Percentiles rank a stretch among this genome's conserved stretches.
phyloP scores from a whole-genome alignment of 2,329 filamentous ascomycete species.

The Chrysoporthe deuterocubensis region DNA sequence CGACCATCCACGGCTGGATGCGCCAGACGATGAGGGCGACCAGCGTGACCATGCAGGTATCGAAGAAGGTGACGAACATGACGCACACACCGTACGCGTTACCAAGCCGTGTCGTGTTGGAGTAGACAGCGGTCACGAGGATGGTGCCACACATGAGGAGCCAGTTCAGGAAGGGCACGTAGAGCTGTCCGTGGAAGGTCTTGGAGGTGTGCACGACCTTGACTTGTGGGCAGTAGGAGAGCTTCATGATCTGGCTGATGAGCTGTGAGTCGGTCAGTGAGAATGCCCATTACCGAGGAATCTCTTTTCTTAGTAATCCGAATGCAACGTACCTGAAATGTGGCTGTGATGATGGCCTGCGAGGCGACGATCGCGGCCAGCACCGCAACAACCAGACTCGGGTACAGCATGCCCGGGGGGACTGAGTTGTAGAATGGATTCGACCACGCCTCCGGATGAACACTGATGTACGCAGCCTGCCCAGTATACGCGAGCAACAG shows the following conservation, averaged over 20 bases:
- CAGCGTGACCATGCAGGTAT: constrained; percentile 72
- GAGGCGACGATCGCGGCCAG: constrained; percentile 74
- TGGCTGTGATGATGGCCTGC: constrained; percentile 75
- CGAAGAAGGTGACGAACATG: constrained; percentile 77
- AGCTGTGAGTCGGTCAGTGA: constrained; percentile 30
- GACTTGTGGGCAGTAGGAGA: constrained; percentile 74
- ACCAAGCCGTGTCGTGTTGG: constrained; percentile 69
- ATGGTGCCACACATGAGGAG: constrained; percentile 74
- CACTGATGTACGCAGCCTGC: constrained; percentile 72
- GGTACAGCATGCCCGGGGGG: constrained; percentile 68
- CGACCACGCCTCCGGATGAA: constrained; percentile 57
- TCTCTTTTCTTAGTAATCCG: background rate
- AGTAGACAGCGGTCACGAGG: constrained; percentile 72
- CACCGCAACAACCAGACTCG: constrained; percentile 68
- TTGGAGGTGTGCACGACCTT: constrained; percentile 72
- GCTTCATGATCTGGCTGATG: constrained; percentile 71
- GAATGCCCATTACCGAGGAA: background rate
- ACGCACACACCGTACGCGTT: constrained; percentile 78
- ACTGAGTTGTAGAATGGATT: constrained; percentile 76
- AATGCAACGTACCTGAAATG: constrained; percentile 56
- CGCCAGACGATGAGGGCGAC: constrained; percentile 74
- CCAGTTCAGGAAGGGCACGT: constrained; percentile 77
- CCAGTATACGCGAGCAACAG: constrained; percentile 67
- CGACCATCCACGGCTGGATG: constrained; percentile 60
- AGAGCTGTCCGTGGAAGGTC: constrained; percentile 73